A percentile compares a stretch with the other conserved stretches of the same genome.
Evolutionary conservation across 2,329 filamentous ascomycete genomes (phyloP).

Genomic region (Fusarium nelsonii): DNA sequence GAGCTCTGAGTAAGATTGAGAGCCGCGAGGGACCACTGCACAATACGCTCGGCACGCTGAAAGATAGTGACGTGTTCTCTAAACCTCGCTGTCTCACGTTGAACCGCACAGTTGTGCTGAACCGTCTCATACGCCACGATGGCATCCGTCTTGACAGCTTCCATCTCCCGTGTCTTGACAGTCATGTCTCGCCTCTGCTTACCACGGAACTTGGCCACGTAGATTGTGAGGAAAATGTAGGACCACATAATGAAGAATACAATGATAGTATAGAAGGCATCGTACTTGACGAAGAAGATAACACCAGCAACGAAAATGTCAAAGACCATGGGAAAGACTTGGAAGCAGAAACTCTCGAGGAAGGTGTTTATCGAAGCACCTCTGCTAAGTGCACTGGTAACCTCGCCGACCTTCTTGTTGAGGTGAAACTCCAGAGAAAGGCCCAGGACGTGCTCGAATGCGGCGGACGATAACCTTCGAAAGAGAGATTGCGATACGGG

Average conservation of each 20-base stretch:
- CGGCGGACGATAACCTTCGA: constrained; percentile 57
- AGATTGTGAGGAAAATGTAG: constrained; percentile 64
- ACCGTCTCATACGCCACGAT: constrained; percentile 68
- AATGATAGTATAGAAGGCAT: constrained; percentile 63
- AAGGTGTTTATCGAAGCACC: constrained; percentile 63
- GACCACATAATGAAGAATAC: constrained; percentile 62
- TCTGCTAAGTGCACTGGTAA: constrained; percentile 62
- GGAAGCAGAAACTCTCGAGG: constrained; percentile 62
- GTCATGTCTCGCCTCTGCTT: constrained; percentile 60
- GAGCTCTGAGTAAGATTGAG: constrained; percentile 73
- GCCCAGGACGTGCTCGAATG: constrained; percentile 61
- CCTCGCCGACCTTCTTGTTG: constrained; percentile 64
- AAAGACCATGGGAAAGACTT: constrained; percentile 63
- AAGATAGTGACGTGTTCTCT: constrained; percentile 64
- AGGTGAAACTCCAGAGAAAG: constrained; percentile 65
- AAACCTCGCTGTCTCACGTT: constrained; percentile 69
- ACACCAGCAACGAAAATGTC: constrained; percentile 63
- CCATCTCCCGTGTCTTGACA: constrained; percentile 60
- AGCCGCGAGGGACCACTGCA: constrained; percentile 51
- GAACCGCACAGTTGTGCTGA: constrained; percentile 73
- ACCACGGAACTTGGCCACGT: constrained; percentile 61
- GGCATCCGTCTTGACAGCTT: constrained; percentile 62
- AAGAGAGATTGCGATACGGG: constrained; percentile 60
- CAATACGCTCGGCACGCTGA: constrained; percentile 56
- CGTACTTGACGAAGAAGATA: constrained; percentile 60